Base-by-base conservation (phyloP, 768 basidiomycete species). In the Hericium erinaceus region DNA sequence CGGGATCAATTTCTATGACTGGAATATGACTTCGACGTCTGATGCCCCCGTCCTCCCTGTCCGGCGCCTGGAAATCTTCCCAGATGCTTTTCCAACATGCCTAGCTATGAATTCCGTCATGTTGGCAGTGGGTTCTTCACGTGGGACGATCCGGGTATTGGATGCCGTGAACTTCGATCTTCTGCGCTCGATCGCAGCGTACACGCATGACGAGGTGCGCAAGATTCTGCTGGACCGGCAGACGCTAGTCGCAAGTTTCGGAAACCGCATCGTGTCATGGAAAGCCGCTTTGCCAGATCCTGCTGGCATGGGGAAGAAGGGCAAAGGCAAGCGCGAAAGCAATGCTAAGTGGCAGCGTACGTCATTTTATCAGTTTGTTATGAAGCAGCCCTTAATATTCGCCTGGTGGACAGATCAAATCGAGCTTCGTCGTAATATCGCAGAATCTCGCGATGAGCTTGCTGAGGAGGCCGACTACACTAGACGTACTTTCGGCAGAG, bases 221-320 rank as follows among this genome's bases (percentile, higher is more conserved):
- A 80, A 81, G 64, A 82, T 92, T 37, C 57, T 83, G 11, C 63
- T 92, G 7, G 76, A 76, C 46, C 67, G 75, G 3, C 79, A 87
- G 52, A 69, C 81, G 11, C 57, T 92, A 22, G 66, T 90, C 48
- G 82, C 80, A 11, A 74, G 74, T 37, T 77, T 85, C 3, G 88
- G 83, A 9, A 80, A 79, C 58, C 71, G 77, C 44, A 80, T 89
- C 2, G 71, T 87, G 67, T 77, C 84, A 1, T 92, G 88, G 86
- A 80, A 77, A 62, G 81, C 83, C 5, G 85, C 81, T 3, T 73
- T 72, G 2, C 72, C 75, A 11, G 67, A 66, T 69, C 69, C 62
- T 70, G 67, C 65, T 64, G 63, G 62, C 46, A 66, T 56, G 40
- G 68, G 64, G 58, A 60, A 48, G 20, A 72, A 68, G 60, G 56